Evolutionary conservation across 2,329 filamentous ascomycete genomes (phyloP).

Genomic region (Diaporthe batatas): DNA sequence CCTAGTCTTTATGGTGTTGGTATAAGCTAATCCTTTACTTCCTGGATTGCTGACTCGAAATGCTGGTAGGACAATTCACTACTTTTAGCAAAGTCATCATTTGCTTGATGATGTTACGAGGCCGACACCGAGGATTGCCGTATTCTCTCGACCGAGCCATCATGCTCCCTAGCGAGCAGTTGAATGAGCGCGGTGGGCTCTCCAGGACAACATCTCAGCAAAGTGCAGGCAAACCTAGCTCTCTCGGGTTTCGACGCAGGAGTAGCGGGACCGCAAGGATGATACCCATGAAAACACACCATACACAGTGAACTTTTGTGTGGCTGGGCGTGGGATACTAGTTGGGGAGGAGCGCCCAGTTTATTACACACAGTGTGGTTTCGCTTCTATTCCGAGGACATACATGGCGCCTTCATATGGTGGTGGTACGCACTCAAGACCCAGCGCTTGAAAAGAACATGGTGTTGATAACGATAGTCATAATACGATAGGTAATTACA

Average conservation of each 20-base stretch:
- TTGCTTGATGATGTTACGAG: conserved; percentile 16
- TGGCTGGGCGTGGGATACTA: not conserved
- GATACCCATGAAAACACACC: conserved; percentile 16
- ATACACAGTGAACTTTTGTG: not conserved
- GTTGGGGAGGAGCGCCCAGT: not conserved
- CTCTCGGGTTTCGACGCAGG: not conserved
- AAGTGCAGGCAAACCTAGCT: not conserved
- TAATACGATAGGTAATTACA: no score
- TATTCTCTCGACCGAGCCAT: conserved; percentile 15
- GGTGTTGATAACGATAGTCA: no score
- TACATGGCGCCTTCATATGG: no score
- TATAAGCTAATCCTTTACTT: no score
- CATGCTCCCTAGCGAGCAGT: conserved; percentile 20
- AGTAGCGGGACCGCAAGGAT: not conserved
- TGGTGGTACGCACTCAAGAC: no score
- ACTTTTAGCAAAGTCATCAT: conserved; percentile 26
- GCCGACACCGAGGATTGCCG: conserved; percentile 4
- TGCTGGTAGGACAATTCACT: not conserved
- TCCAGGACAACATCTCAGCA: conserved; percentile 15
- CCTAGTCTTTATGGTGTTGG: no score
- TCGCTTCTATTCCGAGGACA: no score
- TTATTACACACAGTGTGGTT: no score
- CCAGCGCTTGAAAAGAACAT: no score
- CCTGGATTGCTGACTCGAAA: no score
- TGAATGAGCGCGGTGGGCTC: conserved; percentile 14